These are phyloP conservation scores for Metarhizium humberi DNA, from an alignment of 2,329 filamentous ascomycete genomes.

Conservation along the genomic window DNA sequence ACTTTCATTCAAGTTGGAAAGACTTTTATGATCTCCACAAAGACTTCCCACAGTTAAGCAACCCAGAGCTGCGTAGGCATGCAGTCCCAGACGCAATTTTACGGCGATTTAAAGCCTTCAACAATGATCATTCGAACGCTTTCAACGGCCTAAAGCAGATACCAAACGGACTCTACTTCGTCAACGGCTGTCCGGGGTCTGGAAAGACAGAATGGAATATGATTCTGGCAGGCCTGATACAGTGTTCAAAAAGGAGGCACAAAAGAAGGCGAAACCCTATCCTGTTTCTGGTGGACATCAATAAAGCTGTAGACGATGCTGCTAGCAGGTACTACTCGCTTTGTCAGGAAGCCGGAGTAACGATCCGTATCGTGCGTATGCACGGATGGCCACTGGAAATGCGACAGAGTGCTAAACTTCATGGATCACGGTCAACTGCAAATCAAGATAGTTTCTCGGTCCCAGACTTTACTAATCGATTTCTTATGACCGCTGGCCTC, in stretches of 20 bases:
- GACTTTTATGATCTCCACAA: conserved; percentile 15
- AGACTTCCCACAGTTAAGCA: conserved; percentile 22
- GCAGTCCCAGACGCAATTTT: conserved; percentile 17
- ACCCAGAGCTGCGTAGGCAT: conserved; percentile 12
- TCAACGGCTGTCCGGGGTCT: conserved; percentile 37
- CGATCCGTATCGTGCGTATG: conserved; percentile 27
- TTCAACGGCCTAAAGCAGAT: conserved; percentile 25
- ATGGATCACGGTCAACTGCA: conserved; percentile 5
- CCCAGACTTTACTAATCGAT: conserved; percentile 26
- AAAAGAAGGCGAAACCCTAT: conserved; percentile 22
- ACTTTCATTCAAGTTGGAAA: conserved; percentile 17
- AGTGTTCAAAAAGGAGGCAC: conserved; percentile 17
- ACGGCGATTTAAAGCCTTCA: conserved; percentile 22
- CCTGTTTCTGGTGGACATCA: conserved; percentile 37
- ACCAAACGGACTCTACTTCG: conserved; percentile 32
- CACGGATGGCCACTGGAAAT: conserved; percentile 31
- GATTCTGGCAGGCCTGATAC: conserved; percentile 28
- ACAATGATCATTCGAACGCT: conserved; percentile 27
- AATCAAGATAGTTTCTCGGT: neutral
- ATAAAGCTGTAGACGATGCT: conserved; percentile 36
- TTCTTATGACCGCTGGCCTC: conserved; percentile 19
- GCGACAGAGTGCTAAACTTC: conserved; percentile 20
- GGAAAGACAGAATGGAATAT: conserved; percentile 40
- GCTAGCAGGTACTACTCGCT: conserved; percentile 31
- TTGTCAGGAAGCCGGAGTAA: conserved; percentile 24